Base-by-base conservation (phyloP, 2,329 filamentous ascomycete genomes). In the Clarireedia hainanense region DNA sequence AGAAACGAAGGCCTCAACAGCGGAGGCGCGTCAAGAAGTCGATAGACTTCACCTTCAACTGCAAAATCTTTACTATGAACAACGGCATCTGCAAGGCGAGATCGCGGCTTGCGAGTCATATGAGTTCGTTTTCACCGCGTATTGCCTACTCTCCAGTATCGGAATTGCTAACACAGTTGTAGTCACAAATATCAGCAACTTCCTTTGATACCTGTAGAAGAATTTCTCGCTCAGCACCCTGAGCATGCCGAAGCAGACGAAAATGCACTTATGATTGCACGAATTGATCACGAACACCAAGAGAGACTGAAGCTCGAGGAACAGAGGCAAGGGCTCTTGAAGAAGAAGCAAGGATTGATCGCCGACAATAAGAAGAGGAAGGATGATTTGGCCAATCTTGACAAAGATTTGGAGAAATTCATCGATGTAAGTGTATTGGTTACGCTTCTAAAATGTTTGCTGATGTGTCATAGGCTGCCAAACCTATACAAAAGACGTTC, bases 21-120 rank as follows among this genome's bases (percentile, higher is more conserved):
- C 89, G 30, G 90, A 96, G 70, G 88, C 88, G 49, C 84, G 91
- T 49, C 88, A 92, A 65, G 90, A 96, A 72, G 90, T 97, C 61
- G 94, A 99, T 69, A 83, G 86, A 50, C 77, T 99, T 59, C 91
- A 97, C 69, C 78, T 99, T 39, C 89, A 95, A 68, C 78, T 99
- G 55, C 92, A 97, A 72, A 99, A 99, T 68, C 75, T 99, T 6
- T 95, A 94, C 71, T 99, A 99, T 68, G 92, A 99, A 72, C 91
- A 97, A 74, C 80, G 89, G 54, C 91, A 96, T 71, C 75, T 99
- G 54, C 84, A 88, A 61, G 89, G 89, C 49, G 94, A 99, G 73
- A 97, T 99, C 59, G 77, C 82, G 0, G 90, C 89, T 7, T 97
- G 94, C 70, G 89, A 96, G 69, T 87, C 85, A 51, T 96, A 95